phyloP scores from a whole-genome alignment of 768 basidiomycete species.

The Boletus vinaceobasis region DNA sequence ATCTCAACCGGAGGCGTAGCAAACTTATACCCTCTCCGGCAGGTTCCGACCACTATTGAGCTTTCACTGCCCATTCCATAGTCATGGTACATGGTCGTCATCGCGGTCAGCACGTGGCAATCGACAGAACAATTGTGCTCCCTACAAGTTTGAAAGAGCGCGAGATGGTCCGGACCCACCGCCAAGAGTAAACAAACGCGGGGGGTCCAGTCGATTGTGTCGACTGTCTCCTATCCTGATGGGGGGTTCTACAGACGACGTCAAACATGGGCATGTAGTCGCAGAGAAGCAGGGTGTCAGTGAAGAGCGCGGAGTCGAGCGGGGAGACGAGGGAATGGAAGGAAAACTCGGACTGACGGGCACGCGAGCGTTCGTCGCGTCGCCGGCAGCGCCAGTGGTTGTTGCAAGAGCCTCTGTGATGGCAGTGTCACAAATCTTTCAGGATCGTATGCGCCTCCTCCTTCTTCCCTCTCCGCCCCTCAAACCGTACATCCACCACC shows the following conservation, averaged over 20 bases:
- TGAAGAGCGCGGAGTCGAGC: too few species aligned
- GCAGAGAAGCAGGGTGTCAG: too few species aligned
- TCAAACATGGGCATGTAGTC: neutral
- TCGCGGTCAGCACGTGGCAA: slow-evolving; percentile 82
- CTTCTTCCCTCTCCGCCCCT: slow-evolving; percentile 24
- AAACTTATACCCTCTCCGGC: slow-evolving; percentile 78
- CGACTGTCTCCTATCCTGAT: neutral
- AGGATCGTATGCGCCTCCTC: slow-evolving; percentile 10
- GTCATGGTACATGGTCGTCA: slow-evolving; percentile 96
- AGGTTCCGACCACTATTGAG: slow-evolving; percentile 80
- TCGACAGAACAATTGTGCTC: slow-evolving; percentile 82
- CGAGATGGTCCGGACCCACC: slow-evolving; percentile 11
- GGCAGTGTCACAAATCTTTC: too few species aligned
- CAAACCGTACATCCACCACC: slow-evolving; percentile 52
- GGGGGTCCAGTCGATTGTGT: slow-evolving; percentile 2
- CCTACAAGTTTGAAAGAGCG: slow-evolving; percentile 57
- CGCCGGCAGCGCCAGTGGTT: too few species aligned
- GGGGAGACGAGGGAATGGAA: too few species aligned
- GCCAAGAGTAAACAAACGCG: slow-evolving; percentile 9
- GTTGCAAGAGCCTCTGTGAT: too few species aligned
- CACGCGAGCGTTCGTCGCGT: too few species aligned
- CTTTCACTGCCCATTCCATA: too few species aligned
- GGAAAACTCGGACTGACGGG: too few species aligned
- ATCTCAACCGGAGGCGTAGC: slow-evolving; percentile 39
- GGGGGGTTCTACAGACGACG: neutral